Base-by-base conservation (phyloP, 768 basidiomycete species). In the Lactifluus volemus region DNA sequence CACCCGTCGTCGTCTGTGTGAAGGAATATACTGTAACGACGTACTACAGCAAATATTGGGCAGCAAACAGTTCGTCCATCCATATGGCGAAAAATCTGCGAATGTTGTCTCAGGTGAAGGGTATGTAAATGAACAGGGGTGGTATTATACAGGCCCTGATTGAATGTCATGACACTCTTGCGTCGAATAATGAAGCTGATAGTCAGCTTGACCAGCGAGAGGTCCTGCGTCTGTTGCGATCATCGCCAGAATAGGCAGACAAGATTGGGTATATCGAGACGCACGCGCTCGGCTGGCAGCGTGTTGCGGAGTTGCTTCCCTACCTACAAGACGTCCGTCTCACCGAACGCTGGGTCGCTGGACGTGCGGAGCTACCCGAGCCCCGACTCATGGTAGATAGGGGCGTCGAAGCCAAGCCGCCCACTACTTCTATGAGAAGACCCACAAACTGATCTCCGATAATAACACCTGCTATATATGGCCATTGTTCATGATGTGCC, bases 401-500 rank as follows among this genome's bases (percentile, higher is more conserved):
- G 69, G 73, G 69, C 36, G 73, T 89, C 45, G 83, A 84, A 52
- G 85, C 84, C 19, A 79, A 78, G 7, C 77, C 79, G 30, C 61
- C 68, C 21, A 74, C 53, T 89, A 78, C 69, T 92, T 90, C 78
- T 81, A 81, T 67, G 75, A 81, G 38, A 84, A 80, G 60, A 88
- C 88, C 34, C 75, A 75, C 30, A 78, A 81, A 61, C 73, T 88
- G 36, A 79, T 84, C n/a, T 79, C 86, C 14, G 83, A 81, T n/a
- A 73, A 78, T 25, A 78, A 80, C 41, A 74, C 74, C 5, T 74
- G 69, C 32, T n/a, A n/a, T 78, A 76, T 42, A 78, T 90, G 17
- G 86, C 92, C 68, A 73, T 92, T 51, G 84, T 86, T 12, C 77
- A 78, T 15, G 81, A 88, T 65, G 86, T 92, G 8, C 67, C 90